phyloP scores from a whole-genome alignment of 2,329 filamentous ascomycete species.

The Exophiala alcalophila region DNA sequence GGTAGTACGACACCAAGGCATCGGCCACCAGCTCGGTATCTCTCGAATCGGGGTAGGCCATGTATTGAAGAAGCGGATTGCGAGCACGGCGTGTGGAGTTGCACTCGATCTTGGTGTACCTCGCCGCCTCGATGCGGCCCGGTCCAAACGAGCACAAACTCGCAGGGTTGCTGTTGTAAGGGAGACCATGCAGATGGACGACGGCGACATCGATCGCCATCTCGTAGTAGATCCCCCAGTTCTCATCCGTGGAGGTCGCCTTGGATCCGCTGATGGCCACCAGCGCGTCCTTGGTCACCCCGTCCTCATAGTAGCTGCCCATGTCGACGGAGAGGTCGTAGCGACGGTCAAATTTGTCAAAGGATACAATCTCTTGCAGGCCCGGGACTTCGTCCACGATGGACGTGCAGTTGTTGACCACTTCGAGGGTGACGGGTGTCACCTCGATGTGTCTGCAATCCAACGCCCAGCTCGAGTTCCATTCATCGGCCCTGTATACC shows the following conservation, averaged over 20 bases:
- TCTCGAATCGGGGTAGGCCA: slow-evolving; percentile 8
- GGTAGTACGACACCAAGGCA: slow-evolving; percentile 3
- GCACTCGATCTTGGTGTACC: slow-evolving; percentile 14
- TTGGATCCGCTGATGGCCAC: slow-evolving; percentile 1
- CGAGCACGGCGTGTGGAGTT: not conserved
- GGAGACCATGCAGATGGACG: slow-evolving; percentile 11
- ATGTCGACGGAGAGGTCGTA: not conserved
- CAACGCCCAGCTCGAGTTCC: slow-evolving; percentile 19
- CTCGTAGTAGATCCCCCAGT: not conserved
- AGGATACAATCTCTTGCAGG: slow-evolving; percentile 1
- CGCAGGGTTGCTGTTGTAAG: slow-evolving; percentile 1
- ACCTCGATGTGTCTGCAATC: slow-evolving; percentile 8
- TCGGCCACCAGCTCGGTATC: not conserved
- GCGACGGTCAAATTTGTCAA: not conserved
- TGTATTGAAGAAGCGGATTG: not conserved
- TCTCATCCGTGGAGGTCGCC: not conserved
- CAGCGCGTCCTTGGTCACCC: slow-evolving; percentile 6
- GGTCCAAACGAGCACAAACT: slow-evolving; percentile 3
- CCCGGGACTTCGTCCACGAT: slow-evolving; percentile 7
- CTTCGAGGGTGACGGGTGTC: slow-evolving; percentile 1
- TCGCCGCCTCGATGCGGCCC: slow-evolving; percentile 9
- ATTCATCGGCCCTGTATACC: slow-evolving; percentile 12
- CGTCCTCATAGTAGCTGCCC: not conserved
- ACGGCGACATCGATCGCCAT: slow-evolving; percentile 7
- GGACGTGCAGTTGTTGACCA: slow-evolving; percentile 4